phyloP scores from a whole-genome alignment of 306 rosid genomes.

The Glycine latifolia region DNA sequence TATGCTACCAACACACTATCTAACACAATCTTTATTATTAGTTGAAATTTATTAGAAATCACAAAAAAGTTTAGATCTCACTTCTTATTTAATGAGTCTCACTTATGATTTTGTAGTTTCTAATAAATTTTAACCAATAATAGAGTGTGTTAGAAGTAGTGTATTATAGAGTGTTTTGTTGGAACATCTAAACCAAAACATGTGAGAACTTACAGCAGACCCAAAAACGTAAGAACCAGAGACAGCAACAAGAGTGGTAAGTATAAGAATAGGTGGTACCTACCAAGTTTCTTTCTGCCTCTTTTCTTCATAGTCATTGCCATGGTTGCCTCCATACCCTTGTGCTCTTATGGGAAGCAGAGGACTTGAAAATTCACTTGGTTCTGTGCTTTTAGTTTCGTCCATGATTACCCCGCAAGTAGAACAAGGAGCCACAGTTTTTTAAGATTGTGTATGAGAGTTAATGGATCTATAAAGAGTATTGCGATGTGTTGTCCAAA shows the following conservation, averaged over 20 bases:
- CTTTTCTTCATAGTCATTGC: background rate
- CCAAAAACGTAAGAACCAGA: slow-evolving; percentile 87
- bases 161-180: too few relatives aligned
- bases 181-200: background rate
- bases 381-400: slow-evolving; percentile 14
- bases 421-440: background rate
- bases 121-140: too few relatives aligned
- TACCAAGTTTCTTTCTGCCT: slow-evolving; percentile 43
- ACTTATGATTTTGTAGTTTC: too few relatives aligned
- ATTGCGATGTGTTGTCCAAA: background rate
- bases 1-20: background rate
- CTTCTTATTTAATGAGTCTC: background rate
- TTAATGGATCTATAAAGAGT: background rate
- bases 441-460: background rate
- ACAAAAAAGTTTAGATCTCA: background rate
- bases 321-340: slow-evolving; percentile 1
- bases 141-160: too few relatives aligned
- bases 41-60: background rate
- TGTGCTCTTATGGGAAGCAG: slow-evolving; percentile 35
- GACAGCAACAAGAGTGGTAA: slow-evolving; percentile 75
- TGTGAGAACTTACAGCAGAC: slow-evolving; percentile 62
- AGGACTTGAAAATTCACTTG: slow-evolving; percentile 51
- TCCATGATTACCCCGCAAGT: slow-evolving; percentile 34
- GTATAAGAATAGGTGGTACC: slow-evolving; percentile 51
- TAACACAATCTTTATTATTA: background rate